Base-by-base conservation (phyloP, 495 filamentous ascomycete genomes). In the Aspergillus baeticus region DNA sequence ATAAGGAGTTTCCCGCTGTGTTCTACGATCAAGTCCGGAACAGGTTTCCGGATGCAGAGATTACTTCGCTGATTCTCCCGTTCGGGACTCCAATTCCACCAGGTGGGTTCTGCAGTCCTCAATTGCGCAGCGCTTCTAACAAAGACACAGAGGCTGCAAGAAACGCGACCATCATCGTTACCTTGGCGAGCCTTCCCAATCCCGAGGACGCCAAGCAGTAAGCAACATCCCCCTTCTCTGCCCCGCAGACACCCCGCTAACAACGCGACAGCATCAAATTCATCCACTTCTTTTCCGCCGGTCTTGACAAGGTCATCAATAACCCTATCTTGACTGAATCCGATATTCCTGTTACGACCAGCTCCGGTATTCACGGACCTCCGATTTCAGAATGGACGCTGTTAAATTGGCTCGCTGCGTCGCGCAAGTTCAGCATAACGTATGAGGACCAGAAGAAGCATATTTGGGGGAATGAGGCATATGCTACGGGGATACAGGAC, bases 301-400 rank as follows among this genome's bases (percentile, higher is more conserved):
- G 91, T 2, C 79, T 82, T 10, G 89, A 96, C 63, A 85, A 86
- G 54, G 60, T 92, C 7, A 51, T 83, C 23, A 62, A 82, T 3
- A 62, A 81, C 33, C 87, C 87, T 5, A 74, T 93, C 1, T 86
- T 88, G 58, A 85, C 67, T 26, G 76, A 85, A 15, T 84, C 83
- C 11, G 61, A 84, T 13, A 80, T 92, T 47, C 70, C 78, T 0
- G 77, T 96, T 46, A 86, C 85, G 20, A 92, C 87, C 6, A 83
- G 86, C 35, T 87, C 83, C 18, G 90, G 90, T 14, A 82, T 94
- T 46, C 88, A 92, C 61, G 88, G 87, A 13, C 90, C 92, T 0
- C 88, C 91, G 54, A 96, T 96, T 53, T 77, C 89, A 0, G 91
- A 96, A 76, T 95, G 89, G 88, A 69, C 73, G 7, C 58, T 81